A percentile compares a stretch with the other conserved stretches of the same genome.
Evolutionary conservation across 2,329 filamentous ascomycete genomes (phyloP).

Genomic region (Dryadomyces quercivorus): DNA sequence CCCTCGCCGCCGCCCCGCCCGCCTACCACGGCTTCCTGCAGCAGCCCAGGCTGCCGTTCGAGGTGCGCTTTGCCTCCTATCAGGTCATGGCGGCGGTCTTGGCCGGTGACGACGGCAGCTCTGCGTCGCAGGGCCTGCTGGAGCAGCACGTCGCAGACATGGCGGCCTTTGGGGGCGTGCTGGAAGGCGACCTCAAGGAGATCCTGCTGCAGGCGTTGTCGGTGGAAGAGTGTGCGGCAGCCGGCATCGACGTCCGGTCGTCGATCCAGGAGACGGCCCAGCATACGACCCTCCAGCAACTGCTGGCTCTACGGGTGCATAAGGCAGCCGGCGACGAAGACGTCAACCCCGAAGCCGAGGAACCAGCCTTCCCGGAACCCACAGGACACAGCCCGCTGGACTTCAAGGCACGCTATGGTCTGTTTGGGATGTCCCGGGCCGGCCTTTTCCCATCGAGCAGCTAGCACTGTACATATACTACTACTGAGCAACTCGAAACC

Average conservation of each 20-base stretch:
- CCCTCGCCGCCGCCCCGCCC: background rate
- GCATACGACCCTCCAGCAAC: no score
- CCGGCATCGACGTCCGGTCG: background rate
- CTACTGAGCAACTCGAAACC: no score
- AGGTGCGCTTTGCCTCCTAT: conserved; percentile 6
- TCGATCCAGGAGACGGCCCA: no score
- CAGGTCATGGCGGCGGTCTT: background rate
- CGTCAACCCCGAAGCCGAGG: no score
- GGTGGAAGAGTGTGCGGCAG: background rate
- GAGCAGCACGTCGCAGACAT: conserved; percentile 8
- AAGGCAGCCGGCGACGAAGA: no score
- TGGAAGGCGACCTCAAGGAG: conserved; percentile 6
- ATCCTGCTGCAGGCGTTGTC: conserved; percentile 4
- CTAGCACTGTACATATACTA: no score
- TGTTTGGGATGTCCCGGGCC: no score
- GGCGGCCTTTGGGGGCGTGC: conserved; percentile 2
- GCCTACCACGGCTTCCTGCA: conserved; percentile 6
- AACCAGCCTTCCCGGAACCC: no score
- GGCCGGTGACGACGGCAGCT: background rate
- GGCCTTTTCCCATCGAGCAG: no score
- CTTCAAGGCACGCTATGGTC: no score
- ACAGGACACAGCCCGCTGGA: no score
- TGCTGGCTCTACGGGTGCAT: no score
- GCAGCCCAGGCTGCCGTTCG: conserved; percentile 4
- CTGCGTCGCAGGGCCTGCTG: background rate